A percentile compares a stretch with the other conserved stretches of the same genome.
Conservation (phyloP, 2,329 filamentous ascomycete species). For the Mycosphaerella arachidis region DNA sequence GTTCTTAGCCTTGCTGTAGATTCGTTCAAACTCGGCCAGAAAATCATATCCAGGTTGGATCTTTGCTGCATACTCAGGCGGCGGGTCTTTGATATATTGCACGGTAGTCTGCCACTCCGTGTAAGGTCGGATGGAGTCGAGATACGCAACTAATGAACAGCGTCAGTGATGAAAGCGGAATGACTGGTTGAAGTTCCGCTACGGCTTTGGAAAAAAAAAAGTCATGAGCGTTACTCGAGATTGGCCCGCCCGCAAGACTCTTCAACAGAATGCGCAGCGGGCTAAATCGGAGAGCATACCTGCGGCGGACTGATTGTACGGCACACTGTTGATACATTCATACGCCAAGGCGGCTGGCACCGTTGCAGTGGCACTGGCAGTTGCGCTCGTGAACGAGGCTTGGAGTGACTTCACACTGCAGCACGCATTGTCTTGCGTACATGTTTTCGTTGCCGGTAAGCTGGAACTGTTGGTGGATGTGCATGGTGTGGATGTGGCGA, state of each 20-base stretch:
- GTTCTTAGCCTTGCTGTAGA: slow-evolving; percentile 34
- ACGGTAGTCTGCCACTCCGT: slow-evolving; percentile 45
- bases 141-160: slow-evolving; percentile 32
- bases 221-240: not conserved
- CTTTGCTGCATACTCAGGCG: slow-evolving; percentile 43
- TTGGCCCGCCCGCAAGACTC: too few species aligned
- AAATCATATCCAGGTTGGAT: slow-evolving; percentile 43
- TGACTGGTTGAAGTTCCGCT: not conserved
- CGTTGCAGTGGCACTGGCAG: slow-evolving; percentile 32
- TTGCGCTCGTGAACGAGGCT: slow-evolving; percentile 22
- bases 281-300: slow-evolving; percentile 4
- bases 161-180: not conserved
- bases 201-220: too few species aligned
- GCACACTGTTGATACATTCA: slow-evolving; percentile 44
- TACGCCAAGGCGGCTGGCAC: slow-evolving; percentile 43
- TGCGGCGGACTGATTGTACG: slow-evolving; percentile 40
- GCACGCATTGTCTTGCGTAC: slow-evolving; percentile 20
- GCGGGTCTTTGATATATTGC: slow-evolving; percentile 43
- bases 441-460: not conserved
- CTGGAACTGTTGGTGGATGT: not conserved
- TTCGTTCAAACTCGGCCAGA: slow-evolving; percentile 36
- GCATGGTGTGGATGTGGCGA: not conserved
- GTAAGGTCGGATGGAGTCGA: slow-evolving; percentile 44
- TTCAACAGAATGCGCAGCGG: too few species aligned
- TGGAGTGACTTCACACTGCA: slow-evolving; percentile 25